These are phyloP conservation scores for Cucumis sativus DNA, from an alignment of 306 rosid species.

Conservation along the genomic window DNA sequence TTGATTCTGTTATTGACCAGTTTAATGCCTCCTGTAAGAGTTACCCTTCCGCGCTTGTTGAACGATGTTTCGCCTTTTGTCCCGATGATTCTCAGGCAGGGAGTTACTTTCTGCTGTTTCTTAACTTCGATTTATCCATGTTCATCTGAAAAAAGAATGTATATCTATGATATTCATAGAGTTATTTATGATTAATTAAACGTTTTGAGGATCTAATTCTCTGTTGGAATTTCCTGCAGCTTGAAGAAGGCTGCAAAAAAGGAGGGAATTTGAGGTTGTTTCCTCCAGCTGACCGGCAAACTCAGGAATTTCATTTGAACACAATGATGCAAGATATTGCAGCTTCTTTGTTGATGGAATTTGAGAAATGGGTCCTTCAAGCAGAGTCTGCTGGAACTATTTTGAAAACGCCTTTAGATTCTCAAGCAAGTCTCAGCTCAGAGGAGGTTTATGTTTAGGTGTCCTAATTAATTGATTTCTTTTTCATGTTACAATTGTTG, in stretches of 20 bases:
- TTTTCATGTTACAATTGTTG: neutral
- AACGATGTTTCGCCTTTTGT: conserved; percentile 81
- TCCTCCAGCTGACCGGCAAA: conserved; percentile 82
- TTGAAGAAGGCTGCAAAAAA: conserved; percentile 73
- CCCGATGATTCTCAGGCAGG: conserved; percentile 79
- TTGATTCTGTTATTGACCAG: conserved; percentile 33
- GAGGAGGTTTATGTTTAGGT: conserved; percentile 99
- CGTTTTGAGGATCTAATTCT: neutral
- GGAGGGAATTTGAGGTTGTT: conserved; percentile 74
- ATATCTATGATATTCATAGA: neutral
- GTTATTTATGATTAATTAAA: neutral
- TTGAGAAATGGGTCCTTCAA: conserved; percentile 96
- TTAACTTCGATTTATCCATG: neutral
- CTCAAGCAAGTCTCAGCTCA: conserved; percentile 99
- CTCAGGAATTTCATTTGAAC: conserved; percentile 73
- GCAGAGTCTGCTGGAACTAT: conserved; percentile 94
- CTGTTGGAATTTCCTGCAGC: conserved; percentile 28
- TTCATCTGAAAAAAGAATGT: neutral
- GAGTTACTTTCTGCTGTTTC: neutral
- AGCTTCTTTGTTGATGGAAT: conserved; percentile 80
- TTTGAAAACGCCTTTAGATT: conserved; percentile 94
- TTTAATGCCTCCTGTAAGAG: conserved; percentile 39
- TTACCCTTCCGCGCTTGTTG: conserved; percentile 61
- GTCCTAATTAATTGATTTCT: conserved; percentile 39
- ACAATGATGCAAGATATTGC: conserved; percentile 99